phyloP scores from a whole-genome alignment of 768 basidiomycete species.

The Amanita jacksonii region DNA sequence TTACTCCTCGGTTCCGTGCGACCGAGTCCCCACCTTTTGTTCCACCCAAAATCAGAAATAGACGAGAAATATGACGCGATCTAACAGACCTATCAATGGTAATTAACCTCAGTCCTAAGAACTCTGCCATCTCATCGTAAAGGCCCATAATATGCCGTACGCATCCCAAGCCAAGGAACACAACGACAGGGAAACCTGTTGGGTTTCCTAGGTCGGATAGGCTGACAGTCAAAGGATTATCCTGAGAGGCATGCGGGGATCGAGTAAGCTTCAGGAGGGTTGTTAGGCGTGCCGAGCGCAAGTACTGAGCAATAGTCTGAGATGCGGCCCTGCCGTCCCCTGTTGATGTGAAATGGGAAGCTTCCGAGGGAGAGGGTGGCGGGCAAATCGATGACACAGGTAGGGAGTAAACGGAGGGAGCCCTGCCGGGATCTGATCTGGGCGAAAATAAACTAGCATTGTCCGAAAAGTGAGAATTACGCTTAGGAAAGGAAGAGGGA shows the following conservation, averaged over 20 bases:
- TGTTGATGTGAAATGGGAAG: conserved; percentile 25
- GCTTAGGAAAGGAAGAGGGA: conserved; percentile 35
- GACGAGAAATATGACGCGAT: background rate
- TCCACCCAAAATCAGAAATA: conserved; percentile 12
- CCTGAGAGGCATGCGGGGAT: conserved; percentile 68
- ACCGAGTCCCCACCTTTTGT: conserved; percentile 81
- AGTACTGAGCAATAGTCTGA: conserved; percentile 75
- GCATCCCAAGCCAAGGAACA: conserved; percentile 91
- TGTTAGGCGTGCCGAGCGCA: conserved; percentile 81
- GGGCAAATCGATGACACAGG: conserved; percentile 37
- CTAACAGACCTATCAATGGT: conserved; percentile 83
- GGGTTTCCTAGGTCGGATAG: conserved; percentile 87
- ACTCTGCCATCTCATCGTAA: conserved; percentile 94
- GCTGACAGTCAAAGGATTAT: conserved; percentile 73
- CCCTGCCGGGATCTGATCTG: conserved; percentile 38
- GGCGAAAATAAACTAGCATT: conserved; percentile 44
- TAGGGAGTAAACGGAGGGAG: conserved; percentile 41
- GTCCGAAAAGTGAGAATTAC: conserved; percentile 49
- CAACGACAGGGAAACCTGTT: conserved; percentile 78
- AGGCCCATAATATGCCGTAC: conserved; percentile 92
- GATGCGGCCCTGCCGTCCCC: conserved; percentile 39
- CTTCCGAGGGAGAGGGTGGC: conserved; percentile 39
- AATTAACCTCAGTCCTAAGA: conserved; percentile 78
- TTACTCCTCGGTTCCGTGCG: conserved; percentile 66
- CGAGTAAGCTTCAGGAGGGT: conserved; percentile 72